Evolutionary conservation across 768 basidiomycete species (phyloP).

Genomic region (Termitomyces sp.): DNA sequence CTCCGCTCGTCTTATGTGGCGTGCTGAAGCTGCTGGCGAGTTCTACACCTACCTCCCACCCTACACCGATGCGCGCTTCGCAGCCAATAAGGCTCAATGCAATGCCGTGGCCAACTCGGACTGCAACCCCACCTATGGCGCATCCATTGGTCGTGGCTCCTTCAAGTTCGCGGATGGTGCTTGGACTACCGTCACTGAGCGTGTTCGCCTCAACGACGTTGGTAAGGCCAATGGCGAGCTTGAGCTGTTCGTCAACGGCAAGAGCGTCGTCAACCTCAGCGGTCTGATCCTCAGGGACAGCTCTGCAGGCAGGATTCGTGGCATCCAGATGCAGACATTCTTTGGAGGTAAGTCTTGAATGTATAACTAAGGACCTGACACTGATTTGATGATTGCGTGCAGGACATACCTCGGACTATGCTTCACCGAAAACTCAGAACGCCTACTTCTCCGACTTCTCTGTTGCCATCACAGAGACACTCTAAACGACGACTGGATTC

Average conservation of each 20-base stretch:
- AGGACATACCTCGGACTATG: conserved; percentile 50
- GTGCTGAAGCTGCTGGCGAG: conserved; percentile 56
- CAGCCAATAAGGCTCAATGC: conserved; percentile 50
- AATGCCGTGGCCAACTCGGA: conserved; percentile 45
- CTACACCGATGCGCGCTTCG: conserved; percentile 34
- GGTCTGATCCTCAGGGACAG: conserved; percentile 56
- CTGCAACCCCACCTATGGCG: conserved; percentile 64
- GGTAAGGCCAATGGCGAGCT: conserved; percentile 72
- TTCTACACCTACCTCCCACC: conserved; percentile 72
- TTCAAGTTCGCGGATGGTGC: conserved; percentile 62
- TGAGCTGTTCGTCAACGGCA: conserved; percentile 63
- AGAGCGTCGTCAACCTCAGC: conserved; percentile 57
- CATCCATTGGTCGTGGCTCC: conserved; percentile 66
- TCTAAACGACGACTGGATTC: conserved; percentile 27
- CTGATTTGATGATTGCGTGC: conserved; percentile 11
- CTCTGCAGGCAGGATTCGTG: conserved; percentile 51
- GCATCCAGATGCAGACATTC: conserved; percentile 78
- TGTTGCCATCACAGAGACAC: conserved; percentile 52
- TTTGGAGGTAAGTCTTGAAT: conserved; percentile 53
- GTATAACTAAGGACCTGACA: background rate
- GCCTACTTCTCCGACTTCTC: conserved; percentile 72
- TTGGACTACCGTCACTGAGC: conserved; percentile 70
- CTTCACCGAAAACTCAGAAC: conserved; percentile 60
- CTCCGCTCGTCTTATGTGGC: conserved; percentile 72
- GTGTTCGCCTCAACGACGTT: conserved; percentile 72